Base-by-base conservation (phyloP, 1,139 yeast species). In the Hyphopichia fennica region DNA sequence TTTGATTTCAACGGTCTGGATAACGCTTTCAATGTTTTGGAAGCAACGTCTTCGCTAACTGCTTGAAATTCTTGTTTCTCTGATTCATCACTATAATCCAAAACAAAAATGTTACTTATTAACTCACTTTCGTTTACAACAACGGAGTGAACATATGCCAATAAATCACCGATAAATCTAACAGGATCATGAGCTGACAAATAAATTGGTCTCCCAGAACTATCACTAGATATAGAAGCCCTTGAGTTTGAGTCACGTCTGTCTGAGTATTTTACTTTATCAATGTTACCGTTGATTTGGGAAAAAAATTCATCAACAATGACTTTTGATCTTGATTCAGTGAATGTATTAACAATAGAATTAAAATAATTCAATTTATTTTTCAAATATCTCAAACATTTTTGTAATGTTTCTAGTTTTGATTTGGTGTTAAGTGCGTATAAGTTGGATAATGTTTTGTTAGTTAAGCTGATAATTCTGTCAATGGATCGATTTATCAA, bases 61-160 rank as follows among this genome's bases (percentile, higher is more conserved):
- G 55, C 53, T 5, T 60, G 52, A 32, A 63, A 57, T 34, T 56
- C 59, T 16, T 37, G 38, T 15, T 60, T 56, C 34, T 64, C 68
- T 14, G 41, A 40, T 7, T 40, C 25, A 6, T 35, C 42, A 2
- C 47, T 35, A 3, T 53, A 53, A 4, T 55, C 58, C 8, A 58
- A 42, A 8, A 60, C 54, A 45, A 73, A 70, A 3, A 73, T 61
- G 32, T 63, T 75, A 7, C 76, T 75, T 14, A 93, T 75, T 30
- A 85, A 75, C 57, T 95, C 99, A 31, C 82, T 75, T 60, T 95
- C 99, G 60, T 88, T 87, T 4, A 90, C 96, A 29, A 91, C 83
- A n/a, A 89, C 77, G 0, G 95, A 80, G 57, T 95, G 98, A 13
- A 91, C 76, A 67, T 88, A 87, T 0, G 99, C 99, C 37, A 93